Base-by-base conservation (phyloP, 495 filamentous ascomycete species). In the Clohesyomyces aquaticus region DNA sequence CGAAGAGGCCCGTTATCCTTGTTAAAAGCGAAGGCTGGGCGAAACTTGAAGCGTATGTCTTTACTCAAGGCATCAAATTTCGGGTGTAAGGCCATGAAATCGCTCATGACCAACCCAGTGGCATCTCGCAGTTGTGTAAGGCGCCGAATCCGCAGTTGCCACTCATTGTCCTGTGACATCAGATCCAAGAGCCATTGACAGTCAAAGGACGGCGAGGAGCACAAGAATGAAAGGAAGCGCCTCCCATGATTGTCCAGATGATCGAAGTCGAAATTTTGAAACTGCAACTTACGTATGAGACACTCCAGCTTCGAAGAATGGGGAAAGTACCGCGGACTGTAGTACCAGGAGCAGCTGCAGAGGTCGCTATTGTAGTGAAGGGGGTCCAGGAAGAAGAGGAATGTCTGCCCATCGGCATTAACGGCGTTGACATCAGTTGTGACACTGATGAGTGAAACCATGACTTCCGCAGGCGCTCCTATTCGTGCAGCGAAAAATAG, bases 161-260 rank as follows among this genome's bases (percentile, higher is more conserved):
- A 54, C 23, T 10, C 51, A 9, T 19, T 10, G 19, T 32, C 25
- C 38, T 19, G 16, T 21, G 16, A 16, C 25, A 21, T 21, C 25
- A 54, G 23, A 35, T 54, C 26, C 3, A 32, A 16, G 25, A 54
- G 51, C 25, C 51, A 54, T 11, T 54, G 26, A 32, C 25, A 11
- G 19, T 54, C 23, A 28, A 54, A 54, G 51, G 26, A 16, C 23
- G 25, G 16, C 23, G 51, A 32, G 3, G 51, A 25, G 51, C 51
- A 54, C 38, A 54, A 28, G 23, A n/a, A 54, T n/a, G 28, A 54
- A 19, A 54, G 51, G 51, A 54, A 54, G 23, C 38, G 51, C 18
- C 51, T 32, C 25, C 51, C 51, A 28, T 54, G 19, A 28, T 54
- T 25, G 29, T 54, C 51, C 19, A 54, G 18, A 16, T 38, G 51